phyloP scores from a whole-genome alignment of 306 rosid species.

The Cucurbita moschata region DNA sequence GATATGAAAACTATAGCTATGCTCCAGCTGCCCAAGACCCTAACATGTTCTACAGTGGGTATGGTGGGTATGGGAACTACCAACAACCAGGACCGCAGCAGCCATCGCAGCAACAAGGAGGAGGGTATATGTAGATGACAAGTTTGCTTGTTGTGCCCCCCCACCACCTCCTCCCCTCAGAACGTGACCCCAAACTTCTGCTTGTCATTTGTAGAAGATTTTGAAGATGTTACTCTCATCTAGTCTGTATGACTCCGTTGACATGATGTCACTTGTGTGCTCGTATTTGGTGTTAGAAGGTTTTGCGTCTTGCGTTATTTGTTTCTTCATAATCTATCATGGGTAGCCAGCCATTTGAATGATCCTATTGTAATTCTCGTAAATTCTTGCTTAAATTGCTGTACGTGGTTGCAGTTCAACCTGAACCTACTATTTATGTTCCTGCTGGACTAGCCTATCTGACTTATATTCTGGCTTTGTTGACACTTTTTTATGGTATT shows the following conservation, averaged over 20 bases:
- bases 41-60: constrained; percentile 52
- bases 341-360: background rate
- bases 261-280: background rate
- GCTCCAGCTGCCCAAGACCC: constrained; percentile 80
- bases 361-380: background rate
- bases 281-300: background rate
- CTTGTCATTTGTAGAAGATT: background rate
- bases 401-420: background rate
- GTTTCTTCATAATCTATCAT: background rate
- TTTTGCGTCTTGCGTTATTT: background rate
- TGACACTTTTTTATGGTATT: no score
- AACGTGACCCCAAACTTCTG: background rate
- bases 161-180: background rate
- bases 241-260: background rate
- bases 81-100: constrained; percentile 42
- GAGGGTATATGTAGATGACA: constrained; percentile 51
- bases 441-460: background rate
- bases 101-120: constrained; percentile 66
- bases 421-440: background rate
- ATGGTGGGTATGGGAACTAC: constrained; percentile 60
- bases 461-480: background rate
- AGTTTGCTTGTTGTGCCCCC: background rate
- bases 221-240: background rate
- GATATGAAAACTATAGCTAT: constrained; percentile 73
- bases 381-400: background rate